A percentile compares a stretch with the other conserved stretches of the same genome.
phyloP scores from a whole-genome alignment of 257 asterid species.

The Anisodus tanguticus region DNA sequence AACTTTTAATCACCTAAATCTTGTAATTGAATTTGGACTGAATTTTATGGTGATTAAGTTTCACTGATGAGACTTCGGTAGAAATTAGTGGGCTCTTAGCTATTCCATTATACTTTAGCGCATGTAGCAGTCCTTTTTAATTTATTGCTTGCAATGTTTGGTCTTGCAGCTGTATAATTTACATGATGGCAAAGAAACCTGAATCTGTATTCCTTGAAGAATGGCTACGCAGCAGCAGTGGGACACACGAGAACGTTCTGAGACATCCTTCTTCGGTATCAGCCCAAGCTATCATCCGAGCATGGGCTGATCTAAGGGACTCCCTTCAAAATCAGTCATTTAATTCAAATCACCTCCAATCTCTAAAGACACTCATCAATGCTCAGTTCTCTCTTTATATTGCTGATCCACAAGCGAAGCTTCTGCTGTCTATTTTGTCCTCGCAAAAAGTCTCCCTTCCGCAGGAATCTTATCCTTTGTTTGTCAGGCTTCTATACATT shows the following conservation, averaged over 20 bases:
- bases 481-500: constrained; percentile 74
- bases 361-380: constrained; percentile 58
- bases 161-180: constrained; percentile 44
- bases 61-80: constrained; percentile 8
- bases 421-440: constrained; percentile 70
- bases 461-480: constrained; percentile 64
- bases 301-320: constrained; percentile 91
- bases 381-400: constrained; percentile 70
- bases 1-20: background rate
- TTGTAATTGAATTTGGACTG: background rate
- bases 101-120: background rate
- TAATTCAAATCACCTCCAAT: constrained; percentile 60
- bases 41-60: background rate
- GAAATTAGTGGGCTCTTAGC: background rate
- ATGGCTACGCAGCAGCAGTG: constrained; percentile 59
- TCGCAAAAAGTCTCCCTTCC: constrained; percentile 56
- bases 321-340: constrained; percentile 59
- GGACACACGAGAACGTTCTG: constrained; percentile 40
- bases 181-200: constrained; percentile 65
- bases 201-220: constrained; percentile 77
- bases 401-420: constrained; percentile 95
- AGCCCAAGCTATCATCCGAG: constrained; percentile 79
- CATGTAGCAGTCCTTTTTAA: background rate
- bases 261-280: constrained; percentile 52
- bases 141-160: background rate